phyloP scores from a whole-genome alignment of 768 basidiomycete genomes.

The Termitomyces titanicus region DNA sequence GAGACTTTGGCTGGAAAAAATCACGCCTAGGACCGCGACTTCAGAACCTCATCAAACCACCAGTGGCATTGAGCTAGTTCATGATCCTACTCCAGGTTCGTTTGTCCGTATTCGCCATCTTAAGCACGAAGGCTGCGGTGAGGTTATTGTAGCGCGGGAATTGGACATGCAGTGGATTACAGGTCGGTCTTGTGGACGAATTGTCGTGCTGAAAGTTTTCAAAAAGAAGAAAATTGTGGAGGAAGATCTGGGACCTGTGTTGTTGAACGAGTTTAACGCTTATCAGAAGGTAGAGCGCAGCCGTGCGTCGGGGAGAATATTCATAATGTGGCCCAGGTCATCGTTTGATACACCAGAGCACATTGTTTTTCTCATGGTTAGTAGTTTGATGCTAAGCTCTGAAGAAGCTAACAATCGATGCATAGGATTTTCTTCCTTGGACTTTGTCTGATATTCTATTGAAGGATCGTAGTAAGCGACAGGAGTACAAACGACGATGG shows the following conservation, averaged over 20 bases:
- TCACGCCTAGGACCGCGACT: neutral
- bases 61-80: neutral
- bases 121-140: neutral
- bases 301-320: neutral
- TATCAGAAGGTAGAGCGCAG: neutral
- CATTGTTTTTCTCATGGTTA: neutral
- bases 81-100: neutral
- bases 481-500: conserved; percentile 2
- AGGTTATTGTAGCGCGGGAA: neutral
- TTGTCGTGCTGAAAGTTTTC: neutral
- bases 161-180: neutral
- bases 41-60: neutral
- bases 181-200: neutral
- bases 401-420: neutral
- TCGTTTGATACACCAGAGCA: neutral
- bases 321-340: neutral
- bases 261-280: neutral
- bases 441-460: neutral
- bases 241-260: neutral
- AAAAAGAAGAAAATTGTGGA: neutral
- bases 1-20: neutral
- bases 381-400: neutral
- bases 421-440: neutral
- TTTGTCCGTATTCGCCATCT: neutral
- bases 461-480: neutral